These are phyloP conservation scores for Geotrichum ghanense DNA, from an alignment of 805 yeast genomes.

Conservation along the genomic window DNA sequence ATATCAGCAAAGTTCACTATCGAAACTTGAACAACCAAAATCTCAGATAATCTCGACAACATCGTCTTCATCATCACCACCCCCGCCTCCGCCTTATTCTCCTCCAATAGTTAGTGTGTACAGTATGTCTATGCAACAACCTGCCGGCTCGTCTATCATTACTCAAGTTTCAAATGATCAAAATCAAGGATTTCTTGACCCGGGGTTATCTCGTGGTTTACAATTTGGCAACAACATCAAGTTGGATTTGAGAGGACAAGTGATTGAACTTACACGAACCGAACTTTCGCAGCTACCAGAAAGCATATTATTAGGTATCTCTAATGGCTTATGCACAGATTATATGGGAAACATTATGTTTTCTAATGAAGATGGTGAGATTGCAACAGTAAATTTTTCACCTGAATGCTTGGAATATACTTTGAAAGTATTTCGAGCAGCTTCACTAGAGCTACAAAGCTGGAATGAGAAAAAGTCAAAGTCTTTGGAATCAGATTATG, in stretches of 20 bases:
- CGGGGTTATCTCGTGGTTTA: slow-evolving; percentile 4
- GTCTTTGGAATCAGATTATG: slow-evolving; percentile 6
- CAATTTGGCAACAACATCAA: slow-evolving; percentile 47
- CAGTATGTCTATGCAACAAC: slow-evolving; percentile 15
- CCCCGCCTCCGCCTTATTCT: slow-evolving; percentile 19
- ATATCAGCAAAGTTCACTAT: background rate
- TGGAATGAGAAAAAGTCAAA: slow-evolving; percentile 13
- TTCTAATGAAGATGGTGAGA: slow-evolving; percentile 66
- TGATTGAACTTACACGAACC: slow-evolving; percentile 71
- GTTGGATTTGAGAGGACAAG: slow-evolving; percentile 63
- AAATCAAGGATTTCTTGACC: slow-evolving; percentile 2
- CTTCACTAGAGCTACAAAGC: slow-evolving; percentile 43
- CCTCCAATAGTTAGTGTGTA: slow-evolving; percentile 14
- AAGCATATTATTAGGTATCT: slow-evolving; percentile 72
- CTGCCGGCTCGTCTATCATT: slow-evolving; percentile 31
- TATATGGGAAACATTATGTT: slow-evolving; percentile 65
- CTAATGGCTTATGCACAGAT: slow-evolving; percentile 82
- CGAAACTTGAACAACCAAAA: background rate
- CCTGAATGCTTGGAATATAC: slow-evolving; percentile 82
- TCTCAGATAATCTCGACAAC: background rate
- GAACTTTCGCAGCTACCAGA: slow-evolving; percentile 90
- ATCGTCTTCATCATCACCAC: slow-evolving; percentile 2
- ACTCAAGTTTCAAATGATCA: slow-evolving; percentile 56
- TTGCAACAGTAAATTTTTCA: slow-evolving; percentile 70
- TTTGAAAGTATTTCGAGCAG: slow-evolving; percentile 55